A percentile compares a stretch with the other conserved stretches of the same genome.
Conservation (phyloP, 495 filamentous ascomycete genomes). For the Tuber indicum region DNA sequence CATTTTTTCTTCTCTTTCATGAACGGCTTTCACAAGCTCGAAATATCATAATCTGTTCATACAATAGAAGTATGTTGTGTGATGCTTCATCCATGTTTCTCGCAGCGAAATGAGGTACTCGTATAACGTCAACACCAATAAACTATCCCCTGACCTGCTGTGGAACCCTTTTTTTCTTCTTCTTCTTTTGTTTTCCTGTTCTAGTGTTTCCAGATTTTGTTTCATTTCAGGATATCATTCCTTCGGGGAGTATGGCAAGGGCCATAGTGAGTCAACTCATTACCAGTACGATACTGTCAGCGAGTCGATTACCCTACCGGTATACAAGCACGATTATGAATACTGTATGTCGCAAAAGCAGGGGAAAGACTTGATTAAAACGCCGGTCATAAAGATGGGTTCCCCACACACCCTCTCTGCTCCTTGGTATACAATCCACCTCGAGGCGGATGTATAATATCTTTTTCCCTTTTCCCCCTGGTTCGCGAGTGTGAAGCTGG, state of each 20-base stretch:
- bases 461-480: too few relatives aligned
- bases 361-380: not conserved
- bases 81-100: not conserved
- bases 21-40: not conserved
- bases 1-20: not conserved
- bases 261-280: too few relatives aligned
- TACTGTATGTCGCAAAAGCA: not conserved
- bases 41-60: not conserved
- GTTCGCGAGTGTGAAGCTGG: not conserved
- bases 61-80: not conserved
- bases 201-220: not conserved
- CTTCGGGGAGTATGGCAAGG: not conserved
- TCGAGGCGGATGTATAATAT: too few relatives aligned
- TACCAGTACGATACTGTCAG: too few relatives aligned
- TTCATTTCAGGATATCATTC: not conserved
- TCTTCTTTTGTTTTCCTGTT: not conserved
- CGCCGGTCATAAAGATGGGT: not conserved
- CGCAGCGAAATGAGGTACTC: not conserved
- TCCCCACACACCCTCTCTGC: too few relatives aligned
- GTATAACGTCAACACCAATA: not conserved
- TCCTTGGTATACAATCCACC: too few relatives aligned
- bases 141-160: not conserved
- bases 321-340: not conserved
- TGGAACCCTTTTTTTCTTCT: fast-evolving
- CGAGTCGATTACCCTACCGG: too few relatives aligned